Evolutionary conservation across 179 eudicot species (phyloP).

Genomic region (Monotropa hypopitys): DNA sequence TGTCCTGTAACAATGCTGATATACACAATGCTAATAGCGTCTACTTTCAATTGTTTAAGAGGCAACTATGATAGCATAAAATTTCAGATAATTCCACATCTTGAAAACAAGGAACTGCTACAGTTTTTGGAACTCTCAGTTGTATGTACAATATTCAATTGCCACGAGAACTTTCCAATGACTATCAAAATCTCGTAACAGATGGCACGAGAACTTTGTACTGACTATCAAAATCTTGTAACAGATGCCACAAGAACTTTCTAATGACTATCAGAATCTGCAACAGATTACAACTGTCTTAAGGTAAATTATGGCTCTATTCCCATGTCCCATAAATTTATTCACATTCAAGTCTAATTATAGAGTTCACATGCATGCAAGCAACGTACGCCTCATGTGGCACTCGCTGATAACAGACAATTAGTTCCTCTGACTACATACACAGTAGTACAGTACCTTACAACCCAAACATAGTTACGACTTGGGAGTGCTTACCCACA

Average conservation of each 20-base stretch:
- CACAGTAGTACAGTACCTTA: background rate
- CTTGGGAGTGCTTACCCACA: constrained; percentile 82
- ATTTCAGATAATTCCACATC: background rate
- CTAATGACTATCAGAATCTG: background rate
- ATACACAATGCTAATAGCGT: background rate
- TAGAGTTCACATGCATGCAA: background rate
- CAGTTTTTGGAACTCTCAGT: background rate
- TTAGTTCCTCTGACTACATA: background rate
- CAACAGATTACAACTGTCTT: background rate
- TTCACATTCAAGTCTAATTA: background rate
- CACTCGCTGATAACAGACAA: background rate
- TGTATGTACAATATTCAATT: background rate
- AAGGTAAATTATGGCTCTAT: background rate
- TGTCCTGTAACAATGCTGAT: background rate
- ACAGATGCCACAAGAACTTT: background rate
- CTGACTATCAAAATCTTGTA: background rate
- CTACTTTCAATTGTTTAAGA: background rate
- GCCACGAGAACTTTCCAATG: background rate
- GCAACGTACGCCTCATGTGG: background rate
- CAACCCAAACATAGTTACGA: background rate
- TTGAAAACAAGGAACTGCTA: background rate
- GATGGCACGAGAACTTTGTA: background rate
- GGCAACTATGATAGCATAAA: background rate
- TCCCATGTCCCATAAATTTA: background rate
- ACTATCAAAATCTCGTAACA: background rate